These are phyloP conservation scores for Fusarium sp. DNA, from an alignment of 2,329 filamentous ascomycete genomes.

Conservation along the genomic window DNA sequence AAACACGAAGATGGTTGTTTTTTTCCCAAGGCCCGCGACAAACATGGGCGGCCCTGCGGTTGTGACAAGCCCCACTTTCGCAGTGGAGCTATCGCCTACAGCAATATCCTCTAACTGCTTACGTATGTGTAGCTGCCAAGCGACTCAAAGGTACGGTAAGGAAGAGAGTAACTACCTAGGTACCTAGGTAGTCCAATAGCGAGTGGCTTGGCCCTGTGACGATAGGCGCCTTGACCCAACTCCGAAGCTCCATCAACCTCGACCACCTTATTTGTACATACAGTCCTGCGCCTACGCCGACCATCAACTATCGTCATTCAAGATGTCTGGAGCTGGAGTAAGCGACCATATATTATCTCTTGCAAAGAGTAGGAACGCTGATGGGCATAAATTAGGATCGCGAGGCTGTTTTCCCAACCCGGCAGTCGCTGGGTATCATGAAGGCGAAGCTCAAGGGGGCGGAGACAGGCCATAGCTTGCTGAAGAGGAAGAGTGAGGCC, in stretches of 20 bases:
- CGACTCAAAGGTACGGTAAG: slow-evolving; percentile 8
- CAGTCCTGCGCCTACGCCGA: slow-evolving; percentile 1
- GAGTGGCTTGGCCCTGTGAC: slow-evolving; percentile 30
- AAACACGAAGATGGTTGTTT: slow-evolving; percentile 37
- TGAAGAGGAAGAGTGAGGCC: slow-evolving; percentile 98
- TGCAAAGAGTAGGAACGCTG: slow-evolving; percentile 16
- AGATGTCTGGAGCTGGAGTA: slow-evolving; percentile 52
- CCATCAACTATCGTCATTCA: slow-evolving; percentile 24
- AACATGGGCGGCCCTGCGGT: slow-evolving; percentile 7
- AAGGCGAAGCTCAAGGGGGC: slow-evolving; percentile 97
- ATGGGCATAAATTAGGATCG: slow-evolving; percentile 72
- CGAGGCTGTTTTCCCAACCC: slow-evolving; percentile 96
- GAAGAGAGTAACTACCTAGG: not conserved
- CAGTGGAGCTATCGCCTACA: slow-evolving; percentile 11
- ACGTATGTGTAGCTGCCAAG: slow-evolving; percentile 31
- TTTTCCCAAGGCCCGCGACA: slow-evolving; percentile 33
- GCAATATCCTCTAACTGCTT: slow-evolving; percentile 17
- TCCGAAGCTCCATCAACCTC: slow-evolving; percentile 22
- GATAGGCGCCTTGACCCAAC: slow-evolving; percentile 26
- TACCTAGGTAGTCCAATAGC: slow-evolving; percentile 13
- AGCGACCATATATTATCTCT: not conserved
- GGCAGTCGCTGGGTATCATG: slow-evolving; percentile 96
- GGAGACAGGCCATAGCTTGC: slow-evolving; percentile 88
- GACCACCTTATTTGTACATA: slow-evolving; percentile 7
- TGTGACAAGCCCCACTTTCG: slow-evolving; percentile 8